Conservation (phyloP, 352 stramenopile species). For the Peronospora tabacina region DNA sequence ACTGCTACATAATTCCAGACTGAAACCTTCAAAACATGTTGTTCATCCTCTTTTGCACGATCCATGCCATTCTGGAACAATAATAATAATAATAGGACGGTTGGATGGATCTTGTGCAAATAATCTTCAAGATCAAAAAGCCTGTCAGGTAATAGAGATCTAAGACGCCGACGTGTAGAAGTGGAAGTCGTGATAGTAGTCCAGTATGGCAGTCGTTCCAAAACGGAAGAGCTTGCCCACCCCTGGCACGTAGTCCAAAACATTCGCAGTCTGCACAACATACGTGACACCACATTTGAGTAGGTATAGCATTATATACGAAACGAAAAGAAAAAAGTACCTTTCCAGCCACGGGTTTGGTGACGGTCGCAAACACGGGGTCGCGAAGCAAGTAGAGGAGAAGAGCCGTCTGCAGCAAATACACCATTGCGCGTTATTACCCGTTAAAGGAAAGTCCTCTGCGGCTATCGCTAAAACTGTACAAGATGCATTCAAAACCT, state of each 20-base stretch:
- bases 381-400: constrained; percentile 81
- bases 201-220: constrained; percentile 51
- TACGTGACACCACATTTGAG: constrained; percentile 2
- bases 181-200: constrained; percentile 85
- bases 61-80: neutral
- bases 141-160: constrained; percentile 8
- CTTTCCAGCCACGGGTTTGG: constrained; percentile 57
- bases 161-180: constrained; percentile 87
- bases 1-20: no score
- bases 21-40: no score
- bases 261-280: constrained; percentile 35
- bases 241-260: constrained; percentile 57
- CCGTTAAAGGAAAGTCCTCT: constrained; percentile 1
- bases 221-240: constrained; percentile 70
- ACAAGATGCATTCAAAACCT: constrained; percentile 33
- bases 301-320: neutral
- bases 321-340: constrained; percentile 17
- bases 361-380: constrained; percentile 61
- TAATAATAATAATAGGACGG: neutral
- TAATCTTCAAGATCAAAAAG: constrained; percentile 1
- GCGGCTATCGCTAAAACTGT: neutral
- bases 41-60: neutral
- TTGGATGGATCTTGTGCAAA: constrained; percentile 7
- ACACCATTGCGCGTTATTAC: constrained; percentile 1
- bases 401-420: constrained; percentile 56